These are phyloP conservation scores for Raddia guianensis DNA, from an alignment of 176 grass and related monocot species.

Conservation along the genomic window DNA sequence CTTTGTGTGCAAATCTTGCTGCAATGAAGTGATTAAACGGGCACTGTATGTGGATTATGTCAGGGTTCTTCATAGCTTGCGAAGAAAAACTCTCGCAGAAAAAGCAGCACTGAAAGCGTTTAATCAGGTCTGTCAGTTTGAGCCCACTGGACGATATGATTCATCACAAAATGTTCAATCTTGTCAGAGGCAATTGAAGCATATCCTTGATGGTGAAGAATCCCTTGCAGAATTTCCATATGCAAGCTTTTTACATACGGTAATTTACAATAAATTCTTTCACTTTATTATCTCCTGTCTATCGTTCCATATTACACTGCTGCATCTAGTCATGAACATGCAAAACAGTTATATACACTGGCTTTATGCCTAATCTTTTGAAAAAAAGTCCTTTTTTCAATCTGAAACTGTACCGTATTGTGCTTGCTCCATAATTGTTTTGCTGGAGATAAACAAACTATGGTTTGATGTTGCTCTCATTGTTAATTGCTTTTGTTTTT, in stretches of 20 bases:
- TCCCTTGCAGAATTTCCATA: conserved; percentile 95
- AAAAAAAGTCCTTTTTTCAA: not conserved
- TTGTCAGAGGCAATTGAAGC: conserved; percentile 73
- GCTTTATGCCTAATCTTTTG: conserved; percentile 11
- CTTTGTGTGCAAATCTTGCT: conserved; percentile 90
- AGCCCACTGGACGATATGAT: conserved; percentile 45
- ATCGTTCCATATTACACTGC: conserved; percentile 23
- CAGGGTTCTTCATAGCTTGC: conserved; percentile 73
- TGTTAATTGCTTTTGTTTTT: conserved; percentile 35
- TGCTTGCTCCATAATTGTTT: conserved; percentile 26
- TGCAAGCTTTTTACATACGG: conserved; percentile 84
- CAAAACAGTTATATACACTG: conserved; percentile 30
- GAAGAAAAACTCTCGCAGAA: conserved; percentile 66
- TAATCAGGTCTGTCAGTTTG: conserved; percentile 65
- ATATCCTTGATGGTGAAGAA: conserved; percentile 80
- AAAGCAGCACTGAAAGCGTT: conserved; percentile 62
- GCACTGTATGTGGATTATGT: conserved; percentile 93
- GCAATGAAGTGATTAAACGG: conserved; percentile 65
- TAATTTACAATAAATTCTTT: conserved; percentile 39
- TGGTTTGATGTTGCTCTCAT: conserved; percentile 28
- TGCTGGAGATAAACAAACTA: conserved; percentile 2
- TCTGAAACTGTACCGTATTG: conserved; percentile 29
- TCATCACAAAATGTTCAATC: conserved; percentile 50
- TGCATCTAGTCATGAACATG: conserved; percentile 8
- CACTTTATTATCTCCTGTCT: conserved; percentile 27